Base-by-base conservation (phyloP, 164 flowering plant species). In the Protea cynaroides region DNA sequence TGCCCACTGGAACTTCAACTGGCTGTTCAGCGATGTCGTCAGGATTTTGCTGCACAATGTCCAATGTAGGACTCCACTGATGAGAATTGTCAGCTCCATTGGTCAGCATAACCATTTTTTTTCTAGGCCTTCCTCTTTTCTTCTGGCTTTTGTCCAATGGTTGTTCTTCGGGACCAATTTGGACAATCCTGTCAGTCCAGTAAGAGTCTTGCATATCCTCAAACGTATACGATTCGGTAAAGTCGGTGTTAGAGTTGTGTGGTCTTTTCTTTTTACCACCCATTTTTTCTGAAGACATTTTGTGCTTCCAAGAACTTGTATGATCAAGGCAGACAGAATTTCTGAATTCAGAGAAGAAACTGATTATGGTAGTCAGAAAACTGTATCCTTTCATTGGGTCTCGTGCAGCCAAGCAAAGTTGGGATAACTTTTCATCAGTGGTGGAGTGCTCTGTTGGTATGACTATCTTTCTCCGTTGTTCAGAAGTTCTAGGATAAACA, bases 281-380 rank as follows among this genome's bases (percentile, higher is more conserved):
- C 24, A 40, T 24, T 59, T 67, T 58, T 55, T 60, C 71, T 36
- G 56, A 21, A 44, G 73, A 61, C 56, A 46, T 69, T 37, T 63
- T 63, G n/a, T 36, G 53, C 63, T 68, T 70, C 54, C 56, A 25
- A 18, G 67, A 56, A 63, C 53, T 14, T 21, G 65, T 59, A 25
- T 24, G 36, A 18, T 78, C 71, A 29, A 59, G 17, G 65, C 59
- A 59, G 47, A 73, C 59, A 14, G 74, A 78, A 62, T 84, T 75
- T 66, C 95, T 75, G 49, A 79, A 81, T 23, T 79, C 77, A 34
- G 82, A 67, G 68, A 90, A 85, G 66, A 78, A 85, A 25, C 57
- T 50, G 61, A 73, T 61, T 2, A 71, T 50, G 21, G 72, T n/a
- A 57, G 37, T 51, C 61, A 76, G 55, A 58, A 56, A 70, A 52